These are phyloP conservation scores for Jacaranda mimosifolia DNA, from an alignment of 257 asterid genomes.

Conservation along the genomic window DNA sequence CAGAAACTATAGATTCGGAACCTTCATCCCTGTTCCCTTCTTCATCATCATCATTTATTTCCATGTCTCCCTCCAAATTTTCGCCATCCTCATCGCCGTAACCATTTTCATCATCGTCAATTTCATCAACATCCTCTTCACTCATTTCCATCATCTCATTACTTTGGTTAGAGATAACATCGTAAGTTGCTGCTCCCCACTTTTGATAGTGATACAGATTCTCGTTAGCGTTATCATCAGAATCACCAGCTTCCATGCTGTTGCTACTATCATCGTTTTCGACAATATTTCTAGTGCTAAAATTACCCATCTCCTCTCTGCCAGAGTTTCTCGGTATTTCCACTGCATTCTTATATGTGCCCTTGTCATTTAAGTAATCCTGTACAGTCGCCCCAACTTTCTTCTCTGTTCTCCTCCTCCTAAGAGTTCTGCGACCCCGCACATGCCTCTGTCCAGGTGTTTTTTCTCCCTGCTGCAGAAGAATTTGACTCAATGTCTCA, in stretches of 20 bases:
- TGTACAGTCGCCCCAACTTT: slow-evolving; percentile 41
- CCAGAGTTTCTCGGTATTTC: slow-evolving; percentile 45
- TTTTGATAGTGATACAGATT: slow-evolving; percentile 40
- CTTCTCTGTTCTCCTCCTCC: slow-evolving; percentile 73
- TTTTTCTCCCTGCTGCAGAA: slow-evolving; percentile 63
- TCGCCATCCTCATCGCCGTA: slow-evolving; percentile 49
- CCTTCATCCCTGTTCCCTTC: slow-evolving; percentile 44
- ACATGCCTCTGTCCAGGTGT: slow-evolving; percentile 72
- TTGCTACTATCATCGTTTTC: slow-evolving; percentile 55
- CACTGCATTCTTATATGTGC: slow-evolving; percentile 36
- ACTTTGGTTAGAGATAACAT: slow-evolving; percentile 39
- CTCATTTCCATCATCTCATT: slow-evolving; percentile 63
- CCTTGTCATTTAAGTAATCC: slow-evolving; percentile 44
- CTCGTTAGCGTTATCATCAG: slow-evolving; percentile 53
- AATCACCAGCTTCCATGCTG: slow-evolving; percentile 65
- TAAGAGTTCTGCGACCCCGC: slow-evolving; percentile 79
- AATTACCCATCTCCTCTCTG: slow-evolving; percentile 36
- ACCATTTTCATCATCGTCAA: slow-evolving; percentile 41
- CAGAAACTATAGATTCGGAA: slow-evolving; percentile 66
- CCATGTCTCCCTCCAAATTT: slow-evolving; percentile 37
- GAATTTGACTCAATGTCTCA: slow-evolving; percentile 62
- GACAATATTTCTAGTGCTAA: slow-evolving; percentile 38
- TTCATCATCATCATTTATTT: slow-evolving; percentile 42
- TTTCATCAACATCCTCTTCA: slow-evolving; percentile 65
- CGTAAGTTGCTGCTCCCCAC: slow-evolving; percentile 54